phyloP scores from a whole-genome alignment of 1,284 basidiomycete genomes.

The Xerocomus nothofagi region DNA sequence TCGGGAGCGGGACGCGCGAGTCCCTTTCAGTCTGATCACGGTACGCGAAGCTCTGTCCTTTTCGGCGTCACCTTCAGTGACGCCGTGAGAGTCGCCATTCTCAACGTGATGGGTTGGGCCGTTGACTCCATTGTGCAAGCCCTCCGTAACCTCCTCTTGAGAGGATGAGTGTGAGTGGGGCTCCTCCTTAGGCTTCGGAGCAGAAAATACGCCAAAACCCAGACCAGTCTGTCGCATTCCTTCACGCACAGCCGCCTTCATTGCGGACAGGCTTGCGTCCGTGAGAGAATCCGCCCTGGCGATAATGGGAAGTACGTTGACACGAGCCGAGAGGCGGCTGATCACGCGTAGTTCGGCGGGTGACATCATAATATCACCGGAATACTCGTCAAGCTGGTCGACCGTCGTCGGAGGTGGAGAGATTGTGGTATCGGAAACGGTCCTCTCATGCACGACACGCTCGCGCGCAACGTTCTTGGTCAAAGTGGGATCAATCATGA shows the following conservation, averaged over 20 bases:
- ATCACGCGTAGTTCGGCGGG: constrained; percentile 78
- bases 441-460: constrained; percentile 48
- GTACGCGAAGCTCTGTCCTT: constrained; percentile 59
- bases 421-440: constrained; percentile 60
- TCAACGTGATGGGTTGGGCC: constrained; percentile 22
- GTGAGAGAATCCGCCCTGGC: constrained; percentile 77
- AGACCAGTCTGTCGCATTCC: constrained; percentile 64
- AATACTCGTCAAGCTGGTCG: constrained; percentile 46
- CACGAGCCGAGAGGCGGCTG: constrained; percentile 63
- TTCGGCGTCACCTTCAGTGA: constrained; percentile 40
- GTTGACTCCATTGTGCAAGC: constrained; percentile 27
- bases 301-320: constrained; percentile 77
- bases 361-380: constrained; percentile 57
- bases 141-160: constrained; percentile 26
- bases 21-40: constrained; percentile 62
- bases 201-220: constrained; percentile 72
- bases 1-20: constrained; percentile 57
- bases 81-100: constrained; percentile 32
- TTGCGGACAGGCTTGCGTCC: constrained; percentile 61
- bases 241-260: constrained; percentile 66
- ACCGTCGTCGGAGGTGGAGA: constrained; percentile 44
- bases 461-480: constrained; percentile 49
- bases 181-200: constrained; percentile 33
- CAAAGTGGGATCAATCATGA: constrained; percentile 77
- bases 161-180: constrained; percentile 9